A percentile compares a stretch with the other conserved stretches of the same genome.
Conservation (phyloP, 495 filamentous ascomycete genomes). For the Penicillium desertorum region DNA sequence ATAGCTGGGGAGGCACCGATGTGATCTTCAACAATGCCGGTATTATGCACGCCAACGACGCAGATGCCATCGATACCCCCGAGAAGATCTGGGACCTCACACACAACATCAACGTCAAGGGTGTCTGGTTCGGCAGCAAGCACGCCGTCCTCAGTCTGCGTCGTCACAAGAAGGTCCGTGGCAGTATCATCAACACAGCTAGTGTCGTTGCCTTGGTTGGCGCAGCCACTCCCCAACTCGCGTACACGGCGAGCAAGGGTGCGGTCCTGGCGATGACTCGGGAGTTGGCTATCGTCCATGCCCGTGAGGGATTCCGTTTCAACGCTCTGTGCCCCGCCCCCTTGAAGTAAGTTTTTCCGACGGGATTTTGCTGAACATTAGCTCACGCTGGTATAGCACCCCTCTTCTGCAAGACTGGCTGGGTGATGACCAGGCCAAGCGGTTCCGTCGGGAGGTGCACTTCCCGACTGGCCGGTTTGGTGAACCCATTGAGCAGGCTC, state of each 20-base stretch:
- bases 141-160: constrained; percentile 83
- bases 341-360: constrained; percentile 59
- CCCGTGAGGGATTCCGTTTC: constrained; percentile 81
- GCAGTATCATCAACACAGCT: constrained; percentile 91
- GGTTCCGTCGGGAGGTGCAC: constrained; percentile 83
- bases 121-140: constrained; percentile 95
- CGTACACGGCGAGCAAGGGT: constrained; percentile 94
- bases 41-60: constrained; percentile 92
- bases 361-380: background rate
- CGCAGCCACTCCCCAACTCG: constrained; percentile 89
- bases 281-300: constrained; percentile 80
- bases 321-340: constrained; percentile 92
- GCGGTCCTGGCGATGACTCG: constrained; percentile 85
- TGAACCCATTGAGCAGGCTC: constrained; percentile 92
- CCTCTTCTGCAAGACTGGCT: constrained; percentile 93
- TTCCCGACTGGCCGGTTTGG: constrained; percentile 95
- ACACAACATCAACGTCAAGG: constrained; percentile 95
- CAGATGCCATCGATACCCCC: constrained; percentile 78
- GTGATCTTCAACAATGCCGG: constrained; percentile 99
- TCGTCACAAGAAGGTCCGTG: constrained; percentile 72
- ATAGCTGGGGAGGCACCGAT: constrained; percentile 88
- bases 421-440: constrained; percentile 83
- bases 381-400: constrained; percentile 45
- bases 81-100: constrained; percentile 96
- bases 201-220: constrained; percentile 91